Evolutionary conservation across 805 yeast genomes (phyloP).

Genomic region (Zygoascus ofunaensis): DNA sequence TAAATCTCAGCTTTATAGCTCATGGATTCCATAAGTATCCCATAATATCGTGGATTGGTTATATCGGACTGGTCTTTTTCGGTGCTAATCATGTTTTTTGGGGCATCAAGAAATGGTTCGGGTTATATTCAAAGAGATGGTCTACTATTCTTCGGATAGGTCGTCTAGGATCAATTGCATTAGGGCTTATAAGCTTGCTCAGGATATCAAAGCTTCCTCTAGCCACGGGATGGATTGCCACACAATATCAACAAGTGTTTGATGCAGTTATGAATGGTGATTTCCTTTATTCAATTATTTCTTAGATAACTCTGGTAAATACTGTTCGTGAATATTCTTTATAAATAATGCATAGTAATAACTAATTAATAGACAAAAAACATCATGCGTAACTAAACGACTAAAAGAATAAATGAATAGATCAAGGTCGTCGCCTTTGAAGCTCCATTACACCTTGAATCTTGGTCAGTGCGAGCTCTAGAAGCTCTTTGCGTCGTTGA

Average conservation of each 20-base stretch:
- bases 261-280: conserved; percentile 3
- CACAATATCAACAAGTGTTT: conserved; percentile 12
- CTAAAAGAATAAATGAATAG: not conserved
- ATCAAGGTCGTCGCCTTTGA: conserved; percentile 30
- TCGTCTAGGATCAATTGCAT: conserved; percentile 1
- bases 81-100: conserved; percentile 45
- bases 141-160: conserved; percentile 3
- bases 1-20: conserved; percentile 43
- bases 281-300: too few relatives aligned
- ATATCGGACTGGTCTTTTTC: conserved; percentile 30
- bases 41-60: conserved; percentile 25
- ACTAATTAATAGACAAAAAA: not conserved
- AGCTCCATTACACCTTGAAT: conserved; percentile 76
- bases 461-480: conserved; percentile 74
- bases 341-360: too few relatives aligned
- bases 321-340: too few relatives aligned
- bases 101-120: conserved; percentile 43
- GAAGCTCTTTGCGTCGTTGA: conserved; percentile 83
- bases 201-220: conserved; percentile 8
- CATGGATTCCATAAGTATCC: conserved; percentile 30
- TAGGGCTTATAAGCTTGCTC: conserved; percentile 6
- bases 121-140: conserved; percentile 14
- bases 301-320: too few relatives aligned
- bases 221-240: conserved; percentile 16
- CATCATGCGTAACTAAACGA: not conserved